Evolutionary conservation across 495 filamentous ascomycete species (phyloP), one percentile per base, ranked within the genome.

Genomic region (Penicillium robsamsonii): DNA sequence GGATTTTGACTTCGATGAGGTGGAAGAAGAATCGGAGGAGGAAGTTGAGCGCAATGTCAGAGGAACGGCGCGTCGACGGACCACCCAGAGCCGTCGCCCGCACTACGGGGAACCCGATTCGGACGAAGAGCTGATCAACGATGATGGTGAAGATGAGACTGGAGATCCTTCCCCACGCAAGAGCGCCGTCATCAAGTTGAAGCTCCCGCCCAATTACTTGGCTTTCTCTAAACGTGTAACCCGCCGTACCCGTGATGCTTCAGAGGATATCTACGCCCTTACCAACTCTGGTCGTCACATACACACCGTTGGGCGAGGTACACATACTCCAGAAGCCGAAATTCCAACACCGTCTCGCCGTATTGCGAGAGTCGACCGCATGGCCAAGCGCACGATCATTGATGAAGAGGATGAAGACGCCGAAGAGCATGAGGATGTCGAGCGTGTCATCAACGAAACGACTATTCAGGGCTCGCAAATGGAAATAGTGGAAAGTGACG

Each of bases 231-330:
- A 83, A 48, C 77, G 83, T 52, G 83, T 75, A 35, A 86, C 84
- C 58, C 82, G 85, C 17, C 79, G 81, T 7, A 81, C 77, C 18
- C 81, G 84, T 42, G 83, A 82, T 53, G 73, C 81, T 9, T 76
- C 79, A 5, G 82, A 83, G 38, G 80, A 86, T 15, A 78, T 87
- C 13, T 73, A 86, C 41, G 84, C 79, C 17, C 75, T 96, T 31
- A 86, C 90, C 0, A 86, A 85, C 62, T 95, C 91, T 3, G 91
- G 91, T 12, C 83, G 79, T 62, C 89, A 95, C 66, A 82, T 85
- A 53, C 64, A 81, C 52, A 75, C 81, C 13, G 75, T 85, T 29
- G 70, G 80, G 53, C 74, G 80, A 29, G 83, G 81, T 40, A 90
- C 88, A 12, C 78, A 69, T 38, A 91, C 83, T 57, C 91, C 90